Conservation (phyloP, 306 rosid species). For the Ormosia semicastrata region DNA sequence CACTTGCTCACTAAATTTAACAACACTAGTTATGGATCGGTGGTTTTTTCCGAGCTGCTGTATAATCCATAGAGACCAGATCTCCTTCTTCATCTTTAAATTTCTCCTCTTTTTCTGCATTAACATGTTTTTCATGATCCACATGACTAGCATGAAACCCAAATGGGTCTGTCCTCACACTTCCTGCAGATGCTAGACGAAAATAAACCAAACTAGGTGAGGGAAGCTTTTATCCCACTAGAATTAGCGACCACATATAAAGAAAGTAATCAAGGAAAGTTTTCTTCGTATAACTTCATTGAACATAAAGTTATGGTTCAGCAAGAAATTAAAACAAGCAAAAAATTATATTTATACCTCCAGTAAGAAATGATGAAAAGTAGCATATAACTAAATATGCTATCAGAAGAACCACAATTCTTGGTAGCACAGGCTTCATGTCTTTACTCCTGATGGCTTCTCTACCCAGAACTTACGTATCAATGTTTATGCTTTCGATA, state of each 20-base stretch:
- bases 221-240: background rate
- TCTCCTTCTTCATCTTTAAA: background rate
- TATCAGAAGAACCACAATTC: slow-evolving; percentile 2
- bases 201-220: background rate
- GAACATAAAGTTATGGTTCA: too few species aligned
- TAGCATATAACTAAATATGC: slow-evolving; percentile 19
- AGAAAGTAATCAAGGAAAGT: background rate
- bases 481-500: background rate
- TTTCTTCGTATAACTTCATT: too few species aligned
- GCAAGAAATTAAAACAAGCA: background rate
- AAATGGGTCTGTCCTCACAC: background rate
- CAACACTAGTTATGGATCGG: slow-evolving; percentile 34
- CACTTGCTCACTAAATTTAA: background rate
- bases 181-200: slow-evolving; percentile 2
- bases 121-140: background rate
- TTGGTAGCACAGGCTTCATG: slow-evolving; percentile 21
- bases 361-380: slow-evolving; percentile 4
- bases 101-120: slow-evolving; percentile 1
- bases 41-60: background rate
- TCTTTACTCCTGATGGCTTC: background rate
- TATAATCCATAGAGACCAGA: slow-evolving; percentile 19
- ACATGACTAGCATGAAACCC: background rate
- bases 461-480: background rate
- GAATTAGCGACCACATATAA: background rate
- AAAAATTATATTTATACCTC: slow-evolving; percentile 21